phyloP scores from a whole-genome alignment of 1,284 basidiomycete genomes.

The Moesziomyces antarcticus region DNA sequence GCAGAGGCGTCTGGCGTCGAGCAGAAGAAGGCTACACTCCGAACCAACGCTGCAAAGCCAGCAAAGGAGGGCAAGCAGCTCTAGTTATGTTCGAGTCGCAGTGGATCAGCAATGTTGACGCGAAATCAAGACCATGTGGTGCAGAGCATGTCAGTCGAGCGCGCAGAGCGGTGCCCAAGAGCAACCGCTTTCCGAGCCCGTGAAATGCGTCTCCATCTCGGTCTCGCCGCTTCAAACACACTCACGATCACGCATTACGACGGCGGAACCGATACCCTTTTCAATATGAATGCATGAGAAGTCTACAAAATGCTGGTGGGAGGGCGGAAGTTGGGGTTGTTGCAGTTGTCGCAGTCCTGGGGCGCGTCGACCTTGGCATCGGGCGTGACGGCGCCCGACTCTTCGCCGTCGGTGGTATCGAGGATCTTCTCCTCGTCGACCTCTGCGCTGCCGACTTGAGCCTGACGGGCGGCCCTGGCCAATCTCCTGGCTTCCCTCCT shows the following conservation, averaged over 20 bases:
- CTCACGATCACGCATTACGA: no score
- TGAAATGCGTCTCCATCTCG: no score
- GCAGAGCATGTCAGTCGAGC: no score
- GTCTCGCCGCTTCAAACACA: no score
- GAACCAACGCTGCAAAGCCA: constrained; percentile 6
- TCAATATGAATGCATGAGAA: neutral
- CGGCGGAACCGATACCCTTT: neutral
- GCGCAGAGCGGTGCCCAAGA: no score
- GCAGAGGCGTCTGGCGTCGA: constrained; percentile 20
- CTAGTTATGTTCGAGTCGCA: no score
- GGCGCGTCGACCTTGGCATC: neutral
- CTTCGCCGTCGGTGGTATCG: constrained; percentile 3
- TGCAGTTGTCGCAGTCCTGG: constrained; percentile 30
- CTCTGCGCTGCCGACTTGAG: neutral
- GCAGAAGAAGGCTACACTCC: constrained; percentile 25
- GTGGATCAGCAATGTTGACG: neutral
- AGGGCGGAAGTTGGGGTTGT: constrained; percentile 28
- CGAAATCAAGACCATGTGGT: no score
- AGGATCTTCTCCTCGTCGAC: constrained; percentile 29
- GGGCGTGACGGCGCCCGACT: neutral
- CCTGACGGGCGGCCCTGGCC: constrained; percentile 12
- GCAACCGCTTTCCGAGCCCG: no score
- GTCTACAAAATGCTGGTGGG: constrained; percentile 41
- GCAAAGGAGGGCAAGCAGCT: neutral
- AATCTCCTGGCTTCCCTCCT: constrained; percentile 26